Conservation (phyloP, 73 alveolate species). For the Diophrys appendiculata region DNA sequence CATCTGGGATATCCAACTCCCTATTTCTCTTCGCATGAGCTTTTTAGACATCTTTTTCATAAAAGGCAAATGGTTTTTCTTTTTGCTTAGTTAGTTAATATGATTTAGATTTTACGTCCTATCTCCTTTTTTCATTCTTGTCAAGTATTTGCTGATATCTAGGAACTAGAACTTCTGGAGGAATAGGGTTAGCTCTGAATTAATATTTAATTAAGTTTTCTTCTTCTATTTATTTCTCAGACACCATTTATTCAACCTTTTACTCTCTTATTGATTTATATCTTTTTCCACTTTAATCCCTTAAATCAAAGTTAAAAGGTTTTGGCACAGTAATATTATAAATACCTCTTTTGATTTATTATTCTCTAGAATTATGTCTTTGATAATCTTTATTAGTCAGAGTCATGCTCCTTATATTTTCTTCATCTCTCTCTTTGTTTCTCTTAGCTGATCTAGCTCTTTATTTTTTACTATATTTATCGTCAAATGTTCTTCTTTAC, state of each 20-base stretch:
- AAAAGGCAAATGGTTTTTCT: conserved; percentile 79
- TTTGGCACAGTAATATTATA: conserved; percentile 72
- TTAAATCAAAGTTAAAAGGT: conserved; percentile 72
- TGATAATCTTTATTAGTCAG: too few species aligned
- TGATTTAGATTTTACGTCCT: conserved; percentile 66
- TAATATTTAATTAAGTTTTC: conserved; percentile 34
- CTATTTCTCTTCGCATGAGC: conserved; percentile 16
- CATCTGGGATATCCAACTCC: conserved; percentile 40
- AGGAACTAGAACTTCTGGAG: conserved; percentile 77
- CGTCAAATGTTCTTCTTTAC: too few species aligned
- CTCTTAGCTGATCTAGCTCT: too few species aligned
- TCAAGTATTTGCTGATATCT: conserved; percentile 63
- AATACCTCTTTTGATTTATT: conserved; percentile 52
- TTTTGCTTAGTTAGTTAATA: conserved; percentile 53
- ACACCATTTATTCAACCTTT: conserved; percentile 71
- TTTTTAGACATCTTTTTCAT: conserved; percentile 59
- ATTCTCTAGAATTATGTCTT: too few species aligned
- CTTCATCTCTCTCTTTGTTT: too few species aligned
- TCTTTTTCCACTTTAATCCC: conserved; percentile 66
- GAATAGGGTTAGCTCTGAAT: conserved; percentile 72
- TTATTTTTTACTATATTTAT: too few species aligned
- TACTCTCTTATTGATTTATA: conserved; percentile 54
- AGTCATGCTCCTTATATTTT: too few species aligned
- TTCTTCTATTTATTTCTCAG: conserved; percentile 53
- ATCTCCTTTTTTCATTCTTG: conserved; percentile 71